Evolutionary conservation across 805 yeast genomes (phyloP).

Genomic region (Candida ortonii): DNA sequence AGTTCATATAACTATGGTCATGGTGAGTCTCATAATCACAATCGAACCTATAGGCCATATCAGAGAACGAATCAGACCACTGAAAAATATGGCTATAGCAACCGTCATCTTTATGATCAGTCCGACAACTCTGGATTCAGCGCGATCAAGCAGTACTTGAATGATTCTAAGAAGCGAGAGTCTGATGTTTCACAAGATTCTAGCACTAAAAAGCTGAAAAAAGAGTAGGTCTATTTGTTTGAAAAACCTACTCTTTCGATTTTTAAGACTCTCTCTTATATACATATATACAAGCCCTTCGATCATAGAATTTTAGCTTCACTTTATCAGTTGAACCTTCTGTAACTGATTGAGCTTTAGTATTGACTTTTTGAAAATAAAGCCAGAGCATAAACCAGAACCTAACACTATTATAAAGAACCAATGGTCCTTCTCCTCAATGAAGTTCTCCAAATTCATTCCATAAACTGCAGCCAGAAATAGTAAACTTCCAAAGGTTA

Average conservation of each 20-base stretch:
- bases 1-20: no score
- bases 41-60: no score
- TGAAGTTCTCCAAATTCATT: constrained; percentile 90
- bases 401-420: constrained; percentile 51
- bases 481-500: constrained; percentile 78
- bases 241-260: no score
- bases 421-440: constrained; percentile 79
- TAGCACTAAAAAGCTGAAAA: constrained; percentile 11
- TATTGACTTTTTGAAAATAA: constrained; percentile 53
- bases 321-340: constrained; percentile 47
- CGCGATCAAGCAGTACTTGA: constrained; percentile 17
- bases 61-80: no score
- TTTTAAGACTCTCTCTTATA: no score
- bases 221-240: constrained; percentile 1
- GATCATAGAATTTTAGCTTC: not conserved
- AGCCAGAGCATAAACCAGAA: constrained; percentile 37
- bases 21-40: no score
- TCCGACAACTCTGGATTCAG: constrained; percentile 17
- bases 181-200: constrained; percentile 4
- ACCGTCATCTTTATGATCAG: constrained; percentile 13
- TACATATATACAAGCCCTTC: no score
- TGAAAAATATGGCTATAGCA: constrained; percentile 7
- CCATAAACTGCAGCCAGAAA: constrained; percentile 88
- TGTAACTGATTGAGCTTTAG: constrained; percentile 62
- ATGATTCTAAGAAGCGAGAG: constrained; percentile 15